These are phyloP conservation scores for Citrus maxima DNA, from an alignment of 345 rosid genomes.

Conservation along the genomic window DNA sequence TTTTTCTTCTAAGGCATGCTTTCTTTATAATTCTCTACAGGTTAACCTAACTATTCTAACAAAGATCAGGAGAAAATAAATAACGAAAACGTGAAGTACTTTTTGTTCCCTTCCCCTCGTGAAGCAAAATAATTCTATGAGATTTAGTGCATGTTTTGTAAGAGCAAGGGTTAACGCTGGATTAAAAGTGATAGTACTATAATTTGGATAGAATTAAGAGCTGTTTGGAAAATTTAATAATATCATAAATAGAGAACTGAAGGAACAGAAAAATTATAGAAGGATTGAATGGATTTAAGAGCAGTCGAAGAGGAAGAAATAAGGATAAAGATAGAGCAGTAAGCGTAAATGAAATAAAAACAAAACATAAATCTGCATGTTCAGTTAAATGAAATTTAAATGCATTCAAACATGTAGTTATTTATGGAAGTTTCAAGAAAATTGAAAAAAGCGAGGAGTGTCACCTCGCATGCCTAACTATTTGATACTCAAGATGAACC, in stretches of 20 bases:
- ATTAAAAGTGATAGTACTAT: background rate
- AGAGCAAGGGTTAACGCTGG: background rate
- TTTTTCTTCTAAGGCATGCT: background rate
- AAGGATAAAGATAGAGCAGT: background rate
- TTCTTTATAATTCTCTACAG: background rate
- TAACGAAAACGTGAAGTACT: background rate
- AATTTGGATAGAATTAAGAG: background rate
- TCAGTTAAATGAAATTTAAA: background rate
- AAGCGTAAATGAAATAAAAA: background rate
- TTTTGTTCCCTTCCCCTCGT: background rate
- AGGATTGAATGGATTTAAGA: background rate
- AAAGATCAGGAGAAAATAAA: background rate
- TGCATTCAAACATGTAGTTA: background rate
- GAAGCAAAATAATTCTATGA: background rate
- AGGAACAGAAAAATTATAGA: background rate
- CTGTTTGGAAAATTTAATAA: background rate
- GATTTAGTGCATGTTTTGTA: background rate
- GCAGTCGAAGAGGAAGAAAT: background rate
- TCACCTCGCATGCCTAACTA: background rate
- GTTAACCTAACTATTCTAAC: background rate
- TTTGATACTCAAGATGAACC: background rate
- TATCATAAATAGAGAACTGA: background rate
- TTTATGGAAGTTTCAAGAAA: background rate
- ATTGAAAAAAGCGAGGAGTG: background rate
- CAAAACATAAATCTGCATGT: background rate